A percentile compares a stretch with the other conserved stretches of the same genome.
Evolutionary conservation across 2,329 filamentous ascomycete genomes (phyloP).

Genomic region (Chlorencoelia australis): DNA sequence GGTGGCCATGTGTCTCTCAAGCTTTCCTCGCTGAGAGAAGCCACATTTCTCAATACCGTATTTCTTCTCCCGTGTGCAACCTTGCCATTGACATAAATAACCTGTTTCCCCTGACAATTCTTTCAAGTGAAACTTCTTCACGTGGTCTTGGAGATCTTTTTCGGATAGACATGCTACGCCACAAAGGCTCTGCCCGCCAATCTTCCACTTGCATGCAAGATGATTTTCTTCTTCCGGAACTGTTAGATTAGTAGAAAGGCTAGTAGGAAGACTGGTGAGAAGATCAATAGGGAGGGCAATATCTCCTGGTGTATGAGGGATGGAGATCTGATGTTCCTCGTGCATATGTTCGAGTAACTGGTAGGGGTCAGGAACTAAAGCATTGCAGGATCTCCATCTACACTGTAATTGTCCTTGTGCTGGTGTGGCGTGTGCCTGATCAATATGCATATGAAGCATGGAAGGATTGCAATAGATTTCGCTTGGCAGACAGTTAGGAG

Average conservation of each 20-base stretch:
- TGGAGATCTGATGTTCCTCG: slow-evolving; percentile 16
- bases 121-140: slow-evolving; percentile 40
- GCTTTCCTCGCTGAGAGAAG: slow-evolving; percentile 51
- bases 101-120: slow-evolving; percentile 36
- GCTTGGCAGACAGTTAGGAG: slow-evolving; percentile 16
- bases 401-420: slow-evolving; percentile 19
- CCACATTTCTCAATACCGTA: slow-evolving; percentile 31
- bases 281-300: slow-evolving; percentile 13
- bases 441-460: slow-evolving; percentile 24
- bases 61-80: slow-evolving; percentile 37
- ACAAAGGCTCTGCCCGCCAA: slow-evolving; percentile 8
- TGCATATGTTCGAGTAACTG: slow-evolving; percentile 21
- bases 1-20: slow-evolving; percentile 54
- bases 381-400: slow-evolving; percentile 18
- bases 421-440: slow-evolving; percentile 22
- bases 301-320: slow-evolving; percentile 10
- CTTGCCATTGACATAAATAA: slow-evolving; percentile 46
- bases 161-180: slow-evolving; percentile 20
- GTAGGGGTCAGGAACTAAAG: slow-evolving; percentile 16
- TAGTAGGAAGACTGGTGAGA: no score
- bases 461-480: slow-evolving; percentile 16
- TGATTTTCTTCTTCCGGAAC: slow-evolving; percentile 2
- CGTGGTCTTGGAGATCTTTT: slow-evolving; percentile 45
- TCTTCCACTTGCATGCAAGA: slow-evolving; percentile 23
- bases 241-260: no score